A percentile compares a stretch with the other conserved stretches of the same genome.
These are phyloP conservation scores for Camelina hispida DNA, from an alignment of 345 rosid species.

Conservation along the genomic window DNA sequence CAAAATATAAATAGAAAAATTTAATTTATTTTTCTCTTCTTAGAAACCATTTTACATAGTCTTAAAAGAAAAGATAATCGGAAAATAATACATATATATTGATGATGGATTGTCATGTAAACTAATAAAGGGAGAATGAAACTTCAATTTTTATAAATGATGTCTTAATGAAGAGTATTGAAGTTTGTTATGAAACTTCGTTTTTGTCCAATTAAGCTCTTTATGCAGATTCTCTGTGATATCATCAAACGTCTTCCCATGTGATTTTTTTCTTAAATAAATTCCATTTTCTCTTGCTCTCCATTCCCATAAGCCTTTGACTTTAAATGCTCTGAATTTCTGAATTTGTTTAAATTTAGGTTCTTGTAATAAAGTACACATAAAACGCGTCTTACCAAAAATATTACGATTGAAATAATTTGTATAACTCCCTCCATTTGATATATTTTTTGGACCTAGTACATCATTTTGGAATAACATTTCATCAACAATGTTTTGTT, in stretches of 20 bases:
- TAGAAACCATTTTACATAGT: too few species aligned
- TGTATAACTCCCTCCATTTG: neutral
- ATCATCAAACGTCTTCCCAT: neutral
- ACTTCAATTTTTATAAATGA: too few species aligned
- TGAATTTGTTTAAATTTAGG: neutral
- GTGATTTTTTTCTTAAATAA: neutral
- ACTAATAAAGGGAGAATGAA: too few species aligned
- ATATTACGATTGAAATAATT: neutral
- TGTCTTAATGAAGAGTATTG: too few species aligned
- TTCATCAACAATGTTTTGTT: neutral
- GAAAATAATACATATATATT: too few species aligned
- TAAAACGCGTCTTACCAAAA: neutral
- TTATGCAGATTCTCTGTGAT: too few species aligned
- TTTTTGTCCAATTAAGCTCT: too few species aligned
- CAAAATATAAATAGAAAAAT: too few species aligned
- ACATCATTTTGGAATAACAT: conserved; percentile 3
- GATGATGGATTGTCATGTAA: too few species aligned
- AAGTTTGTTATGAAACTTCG: too few species aligned
- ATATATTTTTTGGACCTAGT: neutral
- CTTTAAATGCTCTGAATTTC: neutral
- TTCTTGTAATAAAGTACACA: conserved; percentile 11
- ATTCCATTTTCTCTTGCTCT: neutral
- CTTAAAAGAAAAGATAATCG: too few species aligned
- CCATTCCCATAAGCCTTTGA: neutral
- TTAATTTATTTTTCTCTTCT: too few species aligned